These are phyloP conservation scores for Apiotrichum akiyoshidainum DNA, from an alignment of 1,284 basidiomycete species.

Conservation along the genomic window DNA sequence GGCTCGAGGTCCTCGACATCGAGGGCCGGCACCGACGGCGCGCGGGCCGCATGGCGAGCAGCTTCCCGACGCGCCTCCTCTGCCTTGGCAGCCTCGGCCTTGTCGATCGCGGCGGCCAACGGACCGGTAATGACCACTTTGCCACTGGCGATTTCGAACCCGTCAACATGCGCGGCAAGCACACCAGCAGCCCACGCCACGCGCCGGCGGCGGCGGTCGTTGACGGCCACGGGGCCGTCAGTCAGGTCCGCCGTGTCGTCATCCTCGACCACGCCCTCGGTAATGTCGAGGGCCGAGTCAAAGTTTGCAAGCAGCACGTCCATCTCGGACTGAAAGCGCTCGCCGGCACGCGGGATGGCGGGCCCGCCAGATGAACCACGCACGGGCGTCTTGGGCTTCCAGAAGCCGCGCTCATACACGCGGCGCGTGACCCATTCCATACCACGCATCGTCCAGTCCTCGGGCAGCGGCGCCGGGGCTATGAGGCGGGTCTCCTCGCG, in stretches of 20 bases:
- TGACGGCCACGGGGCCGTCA: conserved; percentile 47
- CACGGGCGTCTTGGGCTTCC: conserved; percentile 57
- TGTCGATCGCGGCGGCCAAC: conserved; percentile 65
- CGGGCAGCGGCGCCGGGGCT: conserved; percentile 66
- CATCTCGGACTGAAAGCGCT: conserved; percentile 60
- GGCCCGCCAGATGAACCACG: conserved; percentile 40
- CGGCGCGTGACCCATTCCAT: conserved; percentile 89
- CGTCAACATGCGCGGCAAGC: conserved; percentile 68
- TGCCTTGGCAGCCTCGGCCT: conserved; percentile 62
- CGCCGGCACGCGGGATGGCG: conserved; percentile 54
- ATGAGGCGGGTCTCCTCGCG: conserved; percentile 57
- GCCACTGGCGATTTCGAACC: conserved; percentile 62
- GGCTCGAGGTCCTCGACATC: conserved; percentile 60
- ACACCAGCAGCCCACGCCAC: conserved; percentile 68
- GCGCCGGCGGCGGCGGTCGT: conserved; percentile 64
- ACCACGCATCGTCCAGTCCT: conserved; percentile 93
- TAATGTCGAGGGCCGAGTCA: conserved; percentile 53
- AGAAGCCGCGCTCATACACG: conserved; percentile 87
- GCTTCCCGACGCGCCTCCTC: conserved; percentile 27
- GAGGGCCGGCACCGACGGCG: not conserved
- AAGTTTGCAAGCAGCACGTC: conserved; percentile 70
- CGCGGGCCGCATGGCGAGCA: conserved; percentile 15
- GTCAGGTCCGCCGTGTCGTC: conserved; percentile 55
- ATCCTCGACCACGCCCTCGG: conserved; percentile 75
- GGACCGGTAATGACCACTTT: conserved; percentile 60